These are phyloP conservation scores for Termitomyces bulborhizus DNA, from an alignment of 768 basidiomycete genomes.

Conservation along the genomic window DNA sequence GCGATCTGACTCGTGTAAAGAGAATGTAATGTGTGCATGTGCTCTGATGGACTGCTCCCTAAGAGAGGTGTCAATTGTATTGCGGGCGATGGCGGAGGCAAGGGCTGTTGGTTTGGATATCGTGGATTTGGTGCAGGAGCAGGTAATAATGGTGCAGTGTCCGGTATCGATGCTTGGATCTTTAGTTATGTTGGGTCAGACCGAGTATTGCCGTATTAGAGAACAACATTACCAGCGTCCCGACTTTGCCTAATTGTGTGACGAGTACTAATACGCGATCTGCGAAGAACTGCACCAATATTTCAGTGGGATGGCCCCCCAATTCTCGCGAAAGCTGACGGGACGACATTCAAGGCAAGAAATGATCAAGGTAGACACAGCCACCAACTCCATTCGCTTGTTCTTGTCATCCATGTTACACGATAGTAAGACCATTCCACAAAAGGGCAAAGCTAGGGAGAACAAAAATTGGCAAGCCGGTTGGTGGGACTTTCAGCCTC, in stretches of 20 bases:
- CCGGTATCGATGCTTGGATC: conserved; percentile 79
- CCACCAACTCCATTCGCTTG: conserved; percentile 1
- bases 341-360: conserved; percentile 24
- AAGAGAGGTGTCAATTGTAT: conserved; percentile 75
- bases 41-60: conserved; percentile 65
- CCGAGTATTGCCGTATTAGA: neutral
- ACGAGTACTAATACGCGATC: conserved; percentile 84
- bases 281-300: conserved; percentile 71
- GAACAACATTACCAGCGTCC: conserved; percentile 57
- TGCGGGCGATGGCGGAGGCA: conserved; percentile 63
- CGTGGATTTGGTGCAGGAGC: conserved; percentile 27
- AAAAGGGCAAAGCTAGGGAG: conserved; percentile 51
- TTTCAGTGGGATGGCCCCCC: conserved; percentile 57
- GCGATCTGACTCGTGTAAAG: conserved; percentile 86
- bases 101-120: conserved; percentile 25
- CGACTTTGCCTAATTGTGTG: conserved; percentile 89
- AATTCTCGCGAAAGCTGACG: conserved; percentile 48
- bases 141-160: conserved; percentile 47
- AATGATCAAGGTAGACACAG: conserved; percentile 5
- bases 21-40: conserved; percentile 65
- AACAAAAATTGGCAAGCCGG: conserved; percentile 50
- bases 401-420: conserved; percentile 11
- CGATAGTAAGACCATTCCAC: conserved; percentile 21
- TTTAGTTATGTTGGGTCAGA: conserved; percentile 22
- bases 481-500: conserved; percentile 72